Evolutionary conservation across 1,139 yeast genomes (phyloP), one percentile per base, ranked within the genome.

Genomic region (Yamadazyma dendronema): DNA sequence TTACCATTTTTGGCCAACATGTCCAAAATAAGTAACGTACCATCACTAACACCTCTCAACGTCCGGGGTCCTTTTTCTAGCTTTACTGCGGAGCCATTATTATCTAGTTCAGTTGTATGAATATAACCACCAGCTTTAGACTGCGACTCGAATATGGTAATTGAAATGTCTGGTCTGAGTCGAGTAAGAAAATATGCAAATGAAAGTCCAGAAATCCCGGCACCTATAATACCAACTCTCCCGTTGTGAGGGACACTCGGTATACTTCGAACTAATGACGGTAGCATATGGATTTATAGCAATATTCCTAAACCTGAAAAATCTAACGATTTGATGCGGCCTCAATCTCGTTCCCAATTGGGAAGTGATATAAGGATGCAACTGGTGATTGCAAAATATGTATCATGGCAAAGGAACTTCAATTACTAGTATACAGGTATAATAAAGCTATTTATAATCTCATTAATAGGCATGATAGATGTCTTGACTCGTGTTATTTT

Each of bases 191-290:
- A 85, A 58, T 85, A 89, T 0, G 94, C 83, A 49, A 78, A 81
- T 2, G 92, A 67, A 3, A 92, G 67, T 0, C 97, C 97, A 1
- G 96, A 84, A 3, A 90, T 74, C 0, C 98, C 98, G 0, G 86
- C 85, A 0, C 98, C 98, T 3, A 88, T 56, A 1, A 90, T 82
- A 1, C 81, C 88, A 2, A 83, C 79, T 22, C 51, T 59, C 3
- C 77, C 74, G 39, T 65, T 62, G 3, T 21, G 10, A 2, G 39
- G 37, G 2, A 33, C 25, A 15, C 22, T 33, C 12, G 34, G 28
- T 22, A 35, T 16, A 3, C 14, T 17, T 22, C 32, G n/a, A 17
- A 12, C 13, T 19, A 9, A 19, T 19, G 22, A 19, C 9, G 9
- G 22, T 19, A 9, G 9, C 22, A 19, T 19, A 6, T 19, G 22